A percentile compares a stretch with the other conserved stretches of the same genome.
These are phyloP conservation scores for Rhododendron molle DNA, from an alignment of 148 eudicot genomes.

Conservation along the genomic window DNA sequence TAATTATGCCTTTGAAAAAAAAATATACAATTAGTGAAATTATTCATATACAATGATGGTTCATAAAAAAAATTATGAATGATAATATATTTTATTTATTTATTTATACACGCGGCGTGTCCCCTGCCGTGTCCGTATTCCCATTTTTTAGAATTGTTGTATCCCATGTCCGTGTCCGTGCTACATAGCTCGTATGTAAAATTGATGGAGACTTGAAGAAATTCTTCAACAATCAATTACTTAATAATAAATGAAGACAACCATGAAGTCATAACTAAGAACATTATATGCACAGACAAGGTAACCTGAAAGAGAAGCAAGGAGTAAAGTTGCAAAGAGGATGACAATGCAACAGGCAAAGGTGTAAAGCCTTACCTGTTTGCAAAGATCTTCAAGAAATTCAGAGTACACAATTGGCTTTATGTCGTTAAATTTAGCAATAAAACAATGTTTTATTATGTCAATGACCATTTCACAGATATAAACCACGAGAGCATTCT, in stretches of 20 bases:
- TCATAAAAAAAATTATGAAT: too few species aligned
- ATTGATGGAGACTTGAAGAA: not conserved
- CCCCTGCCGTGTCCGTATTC: too few species aligned
- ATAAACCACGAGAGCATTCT: constrained; percentile 90
- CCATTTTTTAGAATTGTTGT: too few species aligned
- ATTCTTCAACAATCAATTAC: not conserved
- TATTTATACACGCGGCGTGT: too few species aligned
- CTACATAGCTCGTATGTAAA: not conserved
- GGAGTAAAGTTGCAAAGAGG: not conserved
- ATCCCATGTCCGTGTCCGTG: too few species aligned
- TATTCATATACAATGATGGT: too few species aligned
- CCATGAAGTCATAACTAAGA: not conserved
- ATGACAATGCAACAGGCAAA: not conserved
- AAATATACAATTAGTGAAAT: too few species aligned
- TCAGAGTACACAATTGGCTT: constrained; percentile 91
- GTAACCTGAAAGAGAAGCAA: not conserved
- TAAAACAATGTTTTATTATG: constrained; percentile 83
- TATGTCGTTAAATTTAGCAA: constrained; percentile 88
- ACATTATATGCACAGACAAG: not conserved
- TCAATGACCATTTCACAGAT: constrained; percentile 82
- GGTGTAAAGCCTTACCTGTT: constrained; percentile 54
- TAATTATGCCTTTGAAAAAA: too few species aligned
- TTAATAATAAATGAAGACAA: not conserved
- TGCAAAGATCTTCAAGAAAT: constrained; percentile 95
- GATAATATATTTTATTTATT: too few species aligned